A percentile compares a stretch with the other conserved stretches of the same genome.
phyloP scores from a whole-genome alignment of 352 stramenopile genomes.

The Globisporangium carolinianum region DNA sequence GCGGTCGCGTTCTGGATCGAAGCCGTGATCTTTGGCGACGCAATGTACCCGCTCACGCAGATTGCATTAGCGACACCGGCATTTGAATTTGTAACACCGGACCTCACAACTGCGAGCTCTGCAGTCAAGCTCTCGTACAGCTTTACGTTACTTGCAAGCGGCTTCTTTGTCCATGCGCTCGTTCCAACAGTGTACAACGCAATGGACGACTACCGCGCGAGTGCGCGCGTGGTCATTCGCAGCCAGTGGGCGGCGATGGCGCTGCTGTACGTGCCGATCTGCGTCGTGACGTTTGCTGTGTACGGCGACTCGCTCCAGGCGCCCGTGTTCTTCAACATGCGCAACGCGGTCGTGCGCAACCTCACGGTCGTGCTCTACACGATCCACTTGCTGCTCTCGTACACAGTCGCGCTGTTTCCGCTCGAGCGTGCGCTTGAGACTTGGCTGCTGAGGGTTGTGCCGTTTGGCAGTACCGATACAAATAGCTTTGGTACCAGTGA shows the following conservation, averaged over 20 bases:
- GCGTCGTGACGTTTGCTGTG: constrained; percentile 66
- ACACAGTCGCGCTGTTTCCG: constrained; percentile 59
- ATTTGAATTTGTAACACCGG: constrained; percentile 61
- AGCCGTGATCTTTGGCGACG: constrained; percentile 72
- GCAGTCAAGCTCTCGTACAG: constrained; percentile 65
- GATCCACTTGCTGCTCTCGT: constrained; percentile 69
- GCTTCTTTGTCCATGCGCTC: constrained; percentile 65
- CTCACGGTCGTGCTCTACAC: constrained; percentile 69
- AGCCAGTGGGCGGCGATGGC: constrained; percentile 45
- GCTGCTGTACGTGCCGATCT: constrained; percentile 67
- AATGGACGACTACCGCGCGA: constrained; percentile 56
- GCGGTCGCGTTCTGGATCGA: constrained; percentile 77
- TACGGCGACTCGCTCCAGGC: constrained; percentile 70
- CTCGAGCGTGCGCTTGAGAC: constrained; percentile 59
- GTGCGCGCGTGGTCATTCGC: constrained; percentile 33
- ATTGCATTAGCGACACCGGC: constrained; percentile 53
- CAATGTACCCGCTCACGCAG: constrained; percentile 77
- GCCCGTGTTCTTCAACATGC: constrained; percentile 82
- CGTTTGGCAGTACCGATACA: constrained; percentile 2
- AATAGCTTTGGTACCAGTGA: no score
- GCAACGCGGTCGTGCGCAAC: constrained; percentile 63
- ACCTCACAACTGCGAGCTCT: constrained; percentile 43
- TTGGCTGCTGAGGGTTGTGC: constrained; percentile 30
- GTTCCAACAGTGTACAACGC: constrained; percentile 73
- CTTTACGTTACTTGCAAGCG: constrained; percentile 55